Conservation (phyloP, 164 flowering plant genomes). For the Pachysandra terminalis region DNA sequence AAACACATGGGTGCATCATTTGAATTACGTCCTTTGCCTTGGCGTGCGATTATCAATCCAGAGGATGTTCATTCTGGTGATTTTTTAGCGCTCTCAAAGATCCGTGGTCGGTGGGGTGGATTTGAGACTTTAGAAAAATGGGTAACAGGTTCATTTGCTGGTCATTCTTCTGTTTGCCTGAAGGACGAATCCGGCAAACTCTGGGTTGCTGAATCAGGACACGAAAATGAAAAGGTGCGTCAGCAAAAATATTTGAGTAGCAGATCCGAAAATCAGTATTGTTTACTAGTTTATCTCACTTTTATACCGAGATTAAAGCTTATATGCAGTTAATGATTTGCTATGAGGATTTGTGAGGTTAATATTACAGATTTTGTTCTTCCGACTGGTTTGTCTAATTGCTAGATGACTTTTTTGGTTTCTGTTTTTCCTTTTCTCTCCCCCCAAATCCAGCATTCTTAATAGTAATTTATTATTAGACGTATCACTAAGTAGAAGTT, state of each 20-base stretch:
- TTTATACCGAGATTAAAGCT: neutral
- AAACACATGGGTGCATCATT: constrained; percentile 98
- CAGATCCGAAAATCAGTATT: neutral
- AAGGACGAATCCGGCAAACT: constrained; percentile 90
- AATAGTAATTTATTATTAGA: no score
- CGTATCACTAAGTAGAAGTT: neutral
- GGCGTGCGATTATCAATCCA: constrained; percentile 62
- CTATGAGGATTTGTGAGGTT: neutral
- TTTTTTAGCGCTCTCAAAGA: constrained; percentile 90
- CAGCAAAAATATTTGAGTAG: neutral
- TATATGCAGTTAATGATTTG: neutral
- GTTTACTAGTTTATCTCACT: neutral
- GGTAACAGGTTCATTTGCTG: constrained; percentile 99
- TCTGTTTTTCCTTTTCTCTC: neutral
- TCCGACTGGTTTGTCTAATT: neutral
- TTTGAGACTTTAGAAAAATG: constrained; percentile 99
- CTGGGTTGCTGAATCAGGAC: constrained; percentile 99
- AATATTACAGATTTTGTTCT: neutral
- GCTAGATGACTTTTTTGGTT: neutral
- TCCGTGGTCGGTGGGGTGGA: constrained; percentile 99
- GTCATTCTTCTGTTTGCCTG: constrained; percentile 96
- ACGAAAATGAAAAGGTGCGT: constrained; percentile 95
- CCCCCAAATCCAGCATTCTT: no score
- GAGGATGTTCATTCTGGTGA: constrained; percentile 97
- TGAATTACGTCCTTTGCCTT: constrained; percentile 80